Evolutionary conservation across 2,329 filamentous ascomycete genomes (phyloP).

Genomic region (Penicillium sp.): DNA sequence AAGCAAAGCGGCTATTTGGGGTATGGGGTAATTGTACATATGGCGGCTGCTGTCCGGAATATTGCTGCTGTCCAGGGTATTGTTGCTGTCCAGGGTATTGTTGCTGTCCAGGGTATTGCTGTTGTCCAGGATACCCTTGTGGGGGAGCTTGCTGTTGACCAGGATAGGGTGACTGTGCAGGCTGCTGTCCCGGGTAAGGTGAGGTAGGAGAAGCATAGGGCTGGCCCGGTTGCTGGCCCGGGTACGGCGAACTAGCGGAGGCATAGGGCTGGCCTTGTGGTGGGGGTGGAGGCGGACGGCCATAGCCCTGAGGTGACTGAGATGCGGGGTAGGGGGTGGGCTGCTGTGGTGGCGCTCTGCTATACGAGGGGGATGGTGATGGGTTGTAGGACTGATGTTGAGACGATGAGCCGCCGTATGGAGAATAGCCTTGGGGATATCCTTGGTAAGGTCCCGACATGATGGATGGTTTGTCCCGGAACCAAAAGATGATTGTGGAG

Average conservation of each 20-base stretch:
- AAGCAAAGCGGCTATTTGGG: constrained; percentile 2
- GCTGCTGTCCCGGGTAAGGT: constrained; percentile 18
- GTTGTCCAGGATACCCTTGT: constrained; percentile 37
- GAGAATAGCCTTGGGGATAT: constrained; percentile 28
- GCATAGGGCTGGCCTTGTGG: constrained; percentile 39
- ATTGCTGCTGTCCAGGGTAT: constrained; percentile 12
- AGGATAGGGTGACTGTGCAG: constrained; percentile 10
- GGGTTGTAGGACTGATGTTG: constrained; percentile 41
- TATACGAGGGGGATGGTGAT: constrained; percentile 36
- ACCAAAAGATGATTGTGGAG: constrained; percentile 10
- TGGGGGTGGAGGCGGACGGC: constrained; percentile 43
- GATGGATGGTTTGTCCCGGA: constrained; percentile 18
- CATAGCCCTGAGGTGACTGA: constrained; percentile 37
- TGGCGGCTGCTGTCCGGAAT: constrained; percentile 21
- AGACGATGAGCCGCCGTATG: constrained; percentile 30
- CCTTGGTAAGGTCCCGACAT: constrained; percentile 39
- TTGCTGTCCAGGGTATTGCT: constrained; percentile 21
- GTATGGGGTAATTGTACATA: constrained; percentile 26
- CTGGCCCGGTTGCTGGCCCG: constrained; percentile 4
- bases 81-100: constrained; percentile 11
- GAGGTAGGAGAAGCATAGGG: constrained; percentile 26
- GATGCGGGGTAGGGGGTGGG: constrained; percentile 29
- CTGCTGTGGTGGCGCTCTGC: constrained; percentile 29
- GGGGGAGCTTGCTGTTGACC: constrained; percentile 12
- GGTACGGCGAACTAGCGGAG: constrained; percentile 30